Base-by-base conservation (phyloP, 139 green algal species). In the Haematococcus lacustris region DNA sequence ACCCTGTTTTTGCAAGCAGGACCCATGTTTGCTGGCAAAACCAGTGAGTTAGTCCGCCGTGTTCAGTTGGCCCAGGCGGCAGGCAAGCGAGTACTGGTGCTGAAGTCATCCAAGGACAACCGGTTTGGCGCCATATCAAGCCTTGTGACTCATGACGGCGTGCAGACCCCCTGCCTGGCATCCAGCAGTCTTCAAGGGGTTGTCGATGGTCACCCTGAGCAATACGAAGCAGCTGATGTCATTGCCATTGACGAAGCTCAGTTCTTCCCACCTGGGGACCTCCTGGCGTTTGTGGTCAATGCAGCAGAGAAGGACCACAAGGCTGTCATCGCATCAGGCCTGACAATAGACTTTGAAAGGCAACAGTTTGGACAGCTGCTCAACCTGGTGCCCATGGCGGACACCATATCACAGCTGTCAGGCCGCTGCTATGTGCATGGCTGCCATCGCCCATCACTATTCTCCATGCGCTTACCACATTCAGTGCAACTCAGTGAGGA, bases 191-290 rank as follows among this genome's bases (percentile, higher is more conserved):
- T 82, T 32, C n/a, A n/a, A n/a, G n/a, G n/a, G n/a, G n/a, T n/a
- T n/a, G 33, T 37, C 5, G 4, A 50, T 5, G 39, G 69, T 41
- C 57, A 63, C 4, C 1, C n/a, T 23, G 59, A 63, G 37, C 70
- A 62, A 70, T 78, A 68, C 37, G 37, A 37, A 4, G 28, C 3
- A 13, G 40, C 38, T 0, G 38, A 92, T 9, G 84, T 92, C 3
- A 81, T 97, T 41, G 92, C 88, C 0, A 85, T 97, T 41, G 92
- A 97, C 50, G 92, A 97, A 61, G 90, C 86, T 1, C 92, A 64
- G 39, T 69, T 81, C 57, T 90, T 94, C 62, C 50, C 74, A 33
- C n/a, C n/a, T n/a, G n/a, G n/a, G n/a, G 92, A 94, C 80, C 81
- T 97, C 53, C 60, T 77, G 0, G 77, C 88, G 0, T 93, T 91